Base-by-base conservation (phyloP, 2,329 filamentous ascomycete genomes). In the Ceratocystis cacaofunesta region DNA sequence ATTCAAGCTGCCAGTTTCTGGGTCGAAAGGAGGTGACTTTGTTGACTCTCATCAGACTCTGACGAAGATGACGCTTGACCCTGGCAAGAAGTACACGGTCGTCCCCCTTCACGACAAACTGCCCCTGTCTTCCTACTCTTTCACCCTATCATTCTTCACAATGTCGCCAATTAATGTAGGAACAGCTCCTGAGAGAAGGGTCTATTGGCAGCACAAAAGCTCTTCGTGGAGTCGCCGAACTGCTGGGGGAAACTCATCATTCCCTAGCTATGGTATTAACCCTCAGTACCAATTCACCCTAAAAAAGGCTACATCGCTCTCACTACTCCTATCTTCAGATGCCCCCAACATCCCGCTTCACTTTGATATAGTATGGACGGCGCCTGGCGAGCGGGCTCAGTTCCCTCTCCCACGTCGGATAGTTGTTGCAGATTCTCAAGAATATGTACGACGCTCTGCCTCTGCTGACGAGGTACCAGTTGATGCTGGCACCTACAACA, bases 21-120 rank as follows among this genome's bases (percentile, higher is more conserved):
- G 89, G 0, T 85, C 89, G 70, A 85, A 87, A 44, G 52, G 52
- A 57, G 88, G 88, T 0, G 89, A 90, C n/a, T 96, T 90, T 68
- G 90, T 97, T 43, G 92, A 96, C 74, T 95, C 92, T 1, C 91
- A 91, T 1, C 95, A 97, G 73, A 95, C 89, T 0, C 82, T 99
- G 6, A 84, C 95, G 57, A 86, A 88, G 66, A 81, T 95, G 2
- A 69, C 73, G 10, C 70, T 73, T 4, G 69, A 70, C 41, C 75
- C 77, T 3, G 73, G 72, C n/a, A 77, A 74, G 58, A 70, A 72
- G 3, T 82, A 82, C 69, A 82, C 80, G 0, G 77, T 89, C 4
- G 89, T 92, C 6, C 79, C 91, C 32, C 87, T 90, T 17, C 88
- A 95, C 70, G 86, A 95, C 71, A 86, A 87, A 46, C 80, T 97